These are phyloP conservation scores for Vanderwaltozyma verrucispora DNA, from an alignment of 805 yeast genomes.

Conservation along the genomic window DNA sequence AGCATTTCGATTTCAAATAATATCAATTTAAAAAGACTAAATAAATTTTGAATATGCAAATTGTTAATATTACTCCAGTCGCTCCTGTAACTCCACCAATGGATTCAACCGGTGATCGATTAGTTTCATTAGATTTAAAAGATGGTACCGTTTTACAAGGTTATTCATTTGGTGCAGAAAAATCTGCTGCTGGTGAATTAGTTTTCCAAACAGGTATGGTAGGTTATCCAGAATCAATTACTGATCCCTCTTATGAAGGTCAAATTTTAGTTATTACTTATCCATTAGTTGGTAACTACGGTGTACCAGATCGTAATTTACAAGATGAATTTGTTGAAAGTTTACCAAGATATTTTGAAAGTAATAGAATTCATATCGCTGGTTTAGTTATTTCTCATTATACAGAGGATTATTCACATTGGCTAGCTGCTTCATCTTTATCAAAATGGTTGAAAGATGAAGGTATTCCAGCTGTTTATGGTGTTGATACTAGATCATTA, in stretches of 20 bases:
- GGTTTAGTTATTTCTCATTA: constrained; percentile 95
- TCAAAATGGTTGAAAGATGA: constrained; percentile 90
- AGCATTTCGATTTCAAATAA: no score
- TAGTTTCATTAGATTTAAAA: constrained; percentile 80
- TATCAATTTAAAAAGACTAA: no score
- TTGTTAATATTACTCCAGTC: constrained; percentile 42
- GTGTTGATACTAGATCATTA: constrained; percentile 92
- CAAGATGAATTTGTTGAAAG: constrained; percentile 64
- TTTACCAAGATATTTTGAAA: constrained; percentile 89
- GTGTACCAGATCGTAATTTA: constrained; percentile 86
- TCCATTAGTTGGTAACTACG: constrained; percentile 96
- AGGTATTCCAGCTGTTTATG: constrained; percentile 92
- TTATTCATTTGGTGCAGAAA: constrained; percentile 92
- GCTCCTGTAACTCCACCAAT: constrained; percentile 87
- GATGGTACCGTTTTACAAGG: constrained; percentile 86
- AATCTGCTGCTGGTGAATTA: constrained; percentile 87
- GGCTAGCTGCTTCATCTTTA: constrained; percentile 81
- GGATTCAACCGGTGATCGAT: constrained; percentile 70
- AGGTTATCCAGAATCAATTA: constrained; percentile 95
- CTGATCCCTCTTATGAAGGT: constrained; percentile 97
- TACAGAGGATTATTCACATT: constrained; percentile 93
- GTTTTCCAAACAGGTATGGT: constrained; percentile 99
- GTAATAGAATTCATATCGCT: constrained; percentile 85
- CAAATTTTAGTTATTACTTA: constrained; percentile 94
- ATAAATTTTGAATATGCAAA: no score